Percentiles rank a stretch among this genome's conserved stretches.
Conservation (phyloP, 176 grass and related monocot species). For the Carex pumila region DNA sequence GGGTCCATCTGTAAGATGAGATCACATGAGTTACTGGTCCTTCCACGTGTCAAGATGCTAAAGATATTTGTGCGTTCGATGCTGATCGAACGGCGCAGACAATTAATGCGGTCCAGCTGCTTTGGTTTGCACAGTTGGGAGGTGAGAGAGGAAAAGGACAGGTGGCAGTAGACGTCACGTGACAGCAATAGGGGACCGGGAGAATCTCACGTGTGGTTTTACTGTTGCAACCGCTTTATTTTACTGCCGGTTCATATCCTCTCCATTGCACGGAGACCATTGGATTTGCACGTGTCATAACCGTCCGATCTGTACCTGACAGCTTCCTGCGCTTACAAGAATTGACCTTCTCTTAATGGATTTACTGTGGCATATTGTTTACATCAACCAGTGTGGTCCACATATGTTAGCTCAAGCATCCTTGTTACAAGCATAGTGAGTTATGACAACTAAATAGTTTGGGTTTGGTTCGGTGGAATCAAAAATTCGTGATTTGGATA, state of each 20-base stretch:
- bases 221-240: conserved; percentile 18
- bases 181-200: not conserved
- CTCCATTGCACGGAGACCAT: not conserved
- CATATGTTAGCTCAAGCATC: not conserved
- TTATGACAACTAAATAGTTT: too few relatives aligned
- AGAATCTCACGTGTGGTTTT: conserved; percentile 7
- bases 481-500: too few relatives aligned
- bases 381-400: not conserved
- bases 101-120: not conserved
- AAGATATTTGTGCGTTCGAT: not conserved
- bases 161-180: conserved; percentile 5
- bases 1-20: not conserved
- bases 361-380: not conserved
- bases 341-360: not conserved
- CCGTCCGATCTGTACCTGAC: not conserved
- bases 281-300: not conserved
- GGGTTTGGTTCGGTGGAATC: too few relatives aligned
- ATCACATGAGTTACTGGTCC: conserved; percentile 11
- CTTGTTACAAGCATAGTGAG: too few relatives aligned
- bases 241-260: not conserved
- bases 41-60: not conserved
- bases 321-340: not conserved
- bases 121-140: not conserved
- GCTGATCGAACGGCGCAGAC: not conserved
- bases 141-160: not conserved